These are phyloP conservation scores for Inonotus hispidus DNA, from an alignment of 1,284 basidiomycete species.

Conservation along the genomic window DNA sequence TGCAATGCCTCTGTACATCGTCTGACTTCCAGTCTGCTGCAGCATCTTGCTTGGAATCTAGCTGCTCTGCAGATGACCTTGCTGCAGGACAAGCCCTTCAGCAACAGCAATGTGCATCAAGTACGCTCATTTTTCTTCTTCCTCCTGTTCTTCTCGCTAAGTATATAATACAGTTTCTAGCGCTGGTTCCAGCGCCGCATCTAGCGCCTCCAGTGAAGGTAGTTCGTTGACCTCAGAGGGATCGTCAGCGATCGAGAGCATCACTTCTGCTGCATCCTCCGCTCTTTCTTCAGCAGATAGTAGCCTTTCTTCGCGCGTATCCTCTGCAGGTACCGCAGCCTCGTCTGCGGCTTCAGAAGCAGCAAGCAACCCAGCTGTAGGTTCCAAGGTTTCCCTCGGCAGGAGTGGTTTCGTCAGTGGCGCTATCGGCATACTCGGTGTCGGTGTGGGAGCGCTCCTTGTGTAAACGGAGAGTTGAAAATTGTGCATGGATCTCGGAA, in stretches of 20 bases:
- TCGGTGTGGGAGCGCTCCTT: neutral
- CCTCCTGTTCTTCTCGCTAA: neutral
- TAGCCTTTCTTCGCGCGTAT: neutral
- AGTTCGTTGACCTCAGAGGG: neutral
- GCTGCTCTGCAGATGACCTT: conserved; percentile 6
- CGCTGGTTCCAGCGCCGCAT: neutral
- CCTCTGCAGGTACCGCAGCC: neutral
- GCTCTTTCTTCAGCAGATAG: neutral
- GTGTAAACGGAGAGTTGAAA: neutral
- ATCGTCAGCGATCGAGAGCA: neutral
- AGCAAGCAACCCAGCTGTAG: neutral
- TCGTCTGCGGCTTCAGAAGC: neutral
- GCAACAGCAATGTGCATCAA: conserved; percentile 3
- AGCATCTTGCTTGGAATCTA: conserved; percentile 6
- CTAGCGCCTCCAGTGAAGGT: neutral
- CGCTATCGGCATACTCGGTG: neutral
- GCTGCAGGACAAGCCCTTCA: conserved; percentile 3
- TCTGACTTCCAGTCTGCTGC: conserved; percentile 10
- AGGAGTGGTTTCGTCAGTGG: neutral
- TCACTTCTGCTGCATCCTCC: neutral
- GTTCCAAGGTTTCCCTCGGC: neutral
- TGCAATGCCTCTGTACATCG: conserved; percentile 14
- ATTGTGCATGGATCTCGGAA: no score
- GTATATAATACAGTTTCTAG: neutral
- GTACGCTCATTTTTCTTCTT: neutral